Conservation (phyloP, 2,329 filamentous ascomycete genomes). For the Aspergillus latus region DNA sequence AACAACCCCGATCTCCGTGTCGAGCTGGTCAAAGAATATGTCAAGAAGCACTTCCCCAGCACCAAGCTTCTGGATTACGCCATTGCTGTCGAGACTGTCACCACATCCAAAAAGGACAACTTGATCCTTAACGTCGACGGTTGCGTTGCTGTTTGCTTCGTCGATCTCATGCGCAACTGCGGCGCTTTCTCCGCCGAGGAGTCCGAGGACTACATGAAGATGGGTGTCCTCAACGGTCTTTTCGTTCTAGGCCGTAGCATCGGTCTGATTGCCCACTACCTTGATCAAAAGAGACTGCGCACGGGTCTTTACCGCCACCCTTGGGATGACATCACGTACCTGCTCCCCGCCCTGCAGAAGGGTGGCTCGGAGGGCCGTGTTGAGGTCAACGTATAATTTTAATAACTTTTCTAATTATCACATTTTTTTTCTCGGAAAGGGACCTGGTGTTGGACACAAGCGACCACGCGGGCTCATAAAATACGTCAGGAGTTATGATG, state of each 20-base stretch:
- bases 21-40: slow-evolving; percentile 98
- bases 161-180: slow-evolving; percentile 95
- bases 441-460: slow-evolving; percentile 23
- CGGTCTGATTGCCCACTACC: slow-evolving; percentile 98
- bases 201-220: slow-evolving; percentile 97
- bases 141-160: slow-evolving; percentile 97
- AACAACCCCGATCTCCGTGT: slow-evolving; percentile 99
- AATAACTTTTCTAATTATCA: slow-evolving; percentile 25
- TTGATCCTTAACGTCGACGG: slow-evolving; percentile 99
- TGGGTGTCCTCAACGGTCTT: slow-evolving; percentile 99
- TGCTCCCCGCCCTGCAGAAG: slow-evolving; percentile 76
- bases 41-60: slow-evolving; percentile 93
- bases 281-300: slow-evolving; percentile 98
- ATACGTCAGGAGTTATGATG: slow-evolving; percentile 41
- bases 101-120: slow-evolving; percentile 99
- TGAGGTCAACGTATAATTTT: slow-evolving; percentile 72
- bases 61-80: slow-evolving; percentile 99
- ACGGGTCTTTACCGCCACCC: slow-evolving; percentile 99
- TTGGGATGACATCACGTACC: slow-evolving; percentile 97
- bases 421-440: slow-evolving; percentile 15
- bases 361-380: slow-evolving; percentile 80
- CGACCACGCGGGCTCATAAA: slow-evolving; percentile 29
- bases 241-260: slow-evolving; percentile 97
- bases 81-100: slow-evolving; percentile 94
- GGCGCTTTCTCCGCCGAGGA: slow-evolving; percentile 95